These are phyloP conservation scores for Jacaranda mimosifolia DNA, from an alignment of 257 asterid genomes.

Conservation along the genomic window DNA sequence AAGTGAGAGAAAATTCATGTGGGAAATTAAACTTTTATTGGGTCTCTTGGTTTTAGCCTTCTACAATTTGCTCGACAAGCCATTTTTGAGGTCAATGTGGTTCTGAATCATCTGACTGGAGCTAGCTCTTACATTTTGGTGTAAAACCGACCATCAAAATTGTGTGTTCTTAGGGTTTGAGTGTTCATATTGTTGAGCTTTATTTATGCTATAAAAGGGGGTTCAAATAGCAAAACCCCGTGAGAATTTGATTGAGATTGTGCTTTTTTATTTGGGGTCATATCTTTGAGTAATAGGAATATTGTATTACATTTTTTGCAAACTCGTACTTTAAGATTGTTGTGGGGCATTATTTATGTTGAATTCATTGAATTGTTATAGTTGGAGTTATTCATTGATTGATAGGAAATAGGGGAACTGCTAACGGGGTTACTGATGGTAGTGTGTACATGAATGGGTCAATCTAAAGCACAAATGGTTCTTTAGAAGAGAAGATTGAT, in stretches of 20 bases:
- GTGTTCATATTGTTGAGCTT: conserved; percentile 40
- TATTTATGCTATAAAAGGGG: conserved; percentile 19
- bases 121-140: conserved; percentile 21
- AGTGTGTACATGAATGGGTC: conserved; percentile 53
- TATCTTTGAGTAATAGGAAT: conserved; percentile 11
- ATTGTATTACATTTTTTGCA: conserved; percentile 28
- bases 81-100: conserved; percentile 39
- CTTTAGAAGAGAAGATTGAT: conserved; percentile 69
- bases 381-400: conserved; percentile 27
- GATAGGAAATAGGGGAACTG: conserved; percentile 59
- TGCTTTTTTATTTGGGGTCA: background rate
- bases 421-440: conserved; percentile 44
- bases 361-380: conserved; percentile 24
- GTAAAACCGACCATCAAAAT: conserved; percentile 28
- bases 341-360: conserved; percentile 19
- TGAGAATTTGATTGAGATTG: conserved; percentile 24
- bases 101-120: conserved; percentile 25
- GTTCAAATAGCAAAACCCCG: conserved; percentile 18
- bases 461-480: conserved; percentile 54
- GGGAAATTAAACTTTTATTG: conserved; percentile 22
- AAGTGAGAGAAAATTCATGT: conserved; percentile 41
- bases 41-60: conserved; percentile 12
- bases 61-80: conserved; percentile 35
- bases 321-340: conserved; percentile 6
- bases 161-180: conserved; percentile 34